Conservation (phyloP, 1,284 basidiomycete species). For the Cutaneotrichosporon sp. region DNA sequence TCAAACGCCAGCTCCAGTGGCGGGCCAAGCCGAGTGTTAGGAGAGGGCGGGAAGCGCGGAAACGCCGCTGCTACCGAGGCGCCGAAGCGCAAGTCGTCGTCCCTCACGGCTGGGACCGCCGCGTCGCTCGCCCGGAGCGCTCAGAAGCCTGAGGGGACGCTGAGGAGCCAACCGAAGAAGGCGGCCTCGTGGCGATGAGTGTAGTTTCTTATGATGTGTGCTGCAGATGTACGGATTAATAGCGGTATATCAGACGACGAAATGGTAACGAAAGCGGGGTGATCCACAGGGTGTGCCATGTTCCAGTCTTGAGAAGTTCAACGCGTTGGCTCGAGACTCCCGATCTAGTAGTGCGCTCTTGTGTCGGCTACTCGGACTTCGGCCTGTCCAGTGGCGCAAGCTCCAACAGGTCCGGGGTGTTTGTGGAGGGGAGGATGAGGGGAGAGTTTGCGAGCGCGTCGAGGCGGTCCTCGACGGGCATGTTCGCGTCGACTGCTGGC, state of each 20-base stretch:
- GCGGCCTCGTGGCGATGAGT: neutral
- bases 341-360: too few species aligned
- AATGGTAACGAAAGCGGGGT: too few species aligned
- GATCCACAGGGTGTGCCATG: too few species aligned
- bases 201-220: neutral
- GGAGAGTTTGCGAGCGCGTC: slow-evolving; percentile 35
- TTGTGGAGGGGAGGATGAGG: slow-evolving; percentile 35
- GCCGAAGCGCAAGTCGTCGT: neutral
- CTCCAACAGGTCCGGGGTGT: slow-evolving; percentile 16
- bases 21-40: slow-evolving; percentile 1
- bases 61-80: slow-evolving; percentile 7
- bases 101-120: slow-evolving; percentile 13
- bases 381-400: slow-evolving; percentile 19
- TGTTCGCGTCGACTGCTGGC: slow-evolving; percentile 10
- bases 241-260: too few species aligned
- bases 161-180: neutral
- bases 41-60: slow-evolving; percentile 6
- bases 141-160: neutral
- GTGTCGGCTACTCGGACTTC: slow-evolving; percentile 17
- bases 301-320: too few species aligned
- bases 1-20: too few species aligned
- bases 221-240: too few species aligned
- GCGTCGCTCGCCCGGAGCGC: slow-evolving; percentile 10
- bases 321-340: too few species aligned
- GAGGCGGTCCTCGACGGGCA: neutral